Percentiles rank a stretch among this genome's conserved stretches.
phyloP scores from a whole-genome alignment of 192 early-diverging fungal species.

The Mortierella antarctica region DNA sequence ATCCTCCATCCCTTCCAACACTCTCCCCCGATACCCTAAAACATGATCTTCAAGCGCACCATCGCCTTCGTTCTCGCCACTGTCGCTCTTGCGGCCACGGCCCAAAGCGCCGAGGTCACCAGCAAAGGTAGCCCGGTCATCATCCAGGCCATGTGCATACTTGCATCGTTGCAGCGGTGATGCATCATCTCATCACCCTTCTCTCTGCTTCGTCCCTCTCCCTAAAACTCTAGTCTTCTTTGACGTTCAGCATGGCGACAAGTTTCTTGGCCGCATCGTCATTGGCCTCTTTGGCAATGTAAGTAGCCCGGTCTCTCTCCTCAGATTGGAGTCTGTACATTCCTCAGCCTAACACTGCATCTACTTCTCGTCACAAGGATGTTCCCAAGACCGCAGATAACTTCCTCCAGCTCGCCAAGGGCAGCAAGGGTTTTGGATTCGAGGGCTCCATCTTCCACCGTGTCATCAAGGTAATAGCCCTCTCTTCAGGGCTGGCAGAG shows the following conservation, averaged over 20 bases:
- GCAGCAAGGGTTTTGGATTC: slow-evolving; percentile 59
- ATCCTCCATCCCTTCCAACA: background rate
- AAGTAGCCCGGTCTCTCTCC: background rate
- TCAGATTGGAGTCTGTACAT: too few species aligned
- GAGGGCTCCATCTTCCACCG: slow-evolving; percentile 66
- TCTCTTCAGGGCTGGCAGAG: background rate
- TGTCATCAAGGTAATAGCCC: slow-evolving; percentile 66
- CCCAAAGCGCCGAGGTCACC: slow-evolving; percentile 66
- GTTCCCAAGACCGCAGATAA: slow-evolving; percentile 87
- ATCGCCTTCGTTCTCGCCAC: slow-evolving; percentile 21
- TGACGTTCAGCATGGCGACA: slow-evolving; percentile 85
- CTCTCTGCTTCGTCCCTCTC: background rate
- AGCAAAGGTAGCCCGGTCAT: slow-evolving; percentile 60
- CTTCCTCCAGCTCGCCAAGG: slow-evolving; percentile 92
- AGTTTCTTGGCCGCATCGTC: slow-evolving; percentile 73
- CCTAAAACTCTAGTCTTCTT: slow-evolving; percentile 73
- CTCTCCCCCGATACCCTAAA: background rate
- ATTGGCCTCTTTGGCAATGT: slow-evolving; percentile 81
- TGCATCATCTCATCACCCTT: background rate
- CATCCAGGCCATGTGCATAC: background rate
- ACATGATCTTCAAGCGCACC: slow-evolving; percentile 38
- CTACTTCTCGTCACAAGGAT: slow-evolving; percentile 16
- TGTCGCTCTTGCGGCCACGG: slow-evolving; percentile 30
- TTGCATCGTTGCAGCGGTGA: background rate
- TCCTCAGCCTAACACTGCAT: background rate